Base-by-base conservation (phyloP, 495 filamentous ascomycete genomes). In the Cudoniella acicularis region DNA sequence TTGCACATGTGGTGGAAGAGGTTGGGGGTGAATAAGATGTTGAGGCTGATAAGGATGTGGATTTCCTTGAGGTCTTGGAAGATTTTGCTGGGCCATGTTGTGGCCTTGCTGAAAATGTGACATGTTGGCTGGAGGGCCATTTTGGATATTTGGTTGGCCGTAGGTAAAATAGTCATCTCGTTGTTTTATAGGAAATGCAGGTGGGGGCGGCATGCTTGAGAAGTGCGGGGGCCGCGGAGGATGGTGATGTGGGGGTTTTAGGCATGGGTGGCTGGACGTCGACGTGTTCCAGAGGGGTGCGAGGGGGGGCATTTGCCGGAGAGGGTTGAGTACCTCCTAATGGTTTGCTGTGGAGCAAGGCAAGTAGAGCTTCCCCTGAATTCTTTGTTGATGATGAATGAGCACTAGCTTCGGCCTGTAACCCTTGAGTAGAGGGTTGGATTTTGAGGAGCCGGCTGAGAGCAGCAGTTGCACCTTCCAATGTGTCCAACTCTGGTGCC, bases 361-460 rank as follows among this genome's bases (percentile, higher is more conserved):
- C 79, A 47, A 89, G 73, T 30, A 89, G 75, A 26, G 79, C 77
- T 62, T 81, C 77, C 1, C 68, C 72, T 2, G 67, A 50, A n/a
- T 67, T 62, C 16, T 65, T 57, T 22, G 54, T 26, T 22, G 49
- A 63, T 24, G 60, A 24, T 23, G 55, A 48, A 9, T 47, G 18
- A 47, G 64, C 53, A 1, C 61, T 62, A 4, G 69, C 60, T 61
- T 61, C 63, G 51, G 54, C 53, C 25, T 78, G 77, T 16, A 76
- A 52, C 13, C 73, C 77, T 56, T 80, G 69, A 0, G 74, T 75
- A 0, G 75, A 70, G 16, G 75, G 76, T 49, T 82, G 81, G 26
- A 88, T 81, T 51, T 86, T 83, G 22, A 91, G 75, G 9, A 90
- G 69, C 10, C 79, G 80, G 53, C 84, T 86, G 3, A 91, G 72